phyloP scores from a whole-genome alignment of 2,329 filamentous ascomycete species.

The Colletotrichum acutatum region DNA sequence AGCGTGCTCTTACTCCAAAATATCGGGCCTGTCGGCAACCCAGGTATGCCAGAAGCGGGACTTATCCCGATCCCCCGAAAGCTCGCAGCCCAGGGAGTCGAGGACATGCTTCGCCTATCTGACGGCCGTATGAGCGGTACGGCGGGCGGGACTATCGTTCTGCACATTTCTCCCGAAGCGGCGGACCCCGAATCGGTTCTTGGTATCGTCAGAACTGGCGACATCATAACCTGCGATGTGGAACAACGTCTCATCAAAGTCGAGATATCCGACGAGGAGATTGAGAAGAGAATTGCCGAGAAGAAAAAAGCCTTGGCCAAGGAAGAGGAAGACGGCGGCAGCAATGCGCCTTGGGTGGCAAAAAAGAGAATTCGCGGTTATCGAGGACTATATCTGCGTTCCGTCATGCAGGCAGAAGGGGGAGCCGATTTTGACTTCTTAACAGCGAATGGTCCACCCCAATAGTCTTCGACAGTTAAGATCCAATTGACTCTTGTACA shows the following conservation, averaged over 20 bases:
- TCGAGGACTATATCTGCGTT: conserved; percentile 67
- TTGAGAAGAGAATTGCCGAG: conserved; percentile 67
- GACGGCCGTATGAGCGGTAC: conserved; percentile 91
- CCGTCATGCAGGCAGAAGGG: conserved; percentile 68
- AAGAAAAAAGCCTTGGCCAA: conserved; percentile 58
- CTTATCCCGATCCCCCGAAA: conserved; percentile 76
- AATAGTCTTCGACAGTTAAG: background rate
- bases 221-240: conserved; percentile 82
- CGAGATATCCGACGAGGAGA: conserved; percentile 76
- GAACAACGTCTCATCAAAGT: conserved; percentile 69
- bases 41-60: conserved; percentile 91
- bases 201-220: conserved; percentile 80
- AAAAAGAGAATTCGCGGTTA: conserved; percentile 63
- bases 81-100: conserved; percentile 77
- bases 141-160: conserved; percentile 88
- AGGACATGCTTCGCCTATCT: conserved; percentile 85
- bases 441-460: conserved; percentile 48
- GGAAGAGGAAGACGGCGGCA: conserved; percentile 44
- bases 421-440: conserved; percentile 73
- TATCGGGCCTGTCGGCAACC: conserved; percentile 89
- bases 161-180: conserved; percentile 89
- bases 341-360: conserved; percentile 45
- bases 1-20: conserved; percentile 85
- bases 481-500: background rate
- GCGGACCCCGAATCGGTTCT: conserved; percentile 80